Conservation (phyloP, 352 stramenopile genomes). For the Aphanomyces cochlioides region DNA sequence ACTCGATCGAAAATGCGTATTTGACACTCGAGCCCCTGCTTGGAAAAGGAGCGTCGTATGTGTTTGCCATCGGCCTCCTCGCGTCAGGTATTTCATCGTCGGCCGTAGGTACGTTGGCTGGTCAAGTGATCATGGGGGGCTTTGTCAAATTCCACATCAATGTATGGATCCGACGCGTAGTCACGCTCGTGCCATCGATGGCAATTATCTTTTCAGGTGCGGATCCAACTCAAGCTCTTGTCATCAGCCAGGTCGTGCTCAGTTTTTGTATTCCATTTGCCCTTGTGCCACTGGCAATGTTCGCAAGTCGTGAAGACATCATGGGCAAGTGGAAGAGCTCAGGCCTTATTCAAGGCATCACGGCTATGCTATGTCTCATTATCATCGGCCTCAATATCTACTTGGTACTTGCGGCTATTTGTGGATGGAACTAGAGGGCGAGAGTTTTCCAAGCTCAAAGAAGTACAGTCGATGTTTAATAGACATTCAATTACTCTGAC, state of each 20-base stretch:
- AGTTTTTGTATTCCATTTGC: slow-evolving; percentile 31
- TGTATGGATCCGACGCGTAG: slow-evolving; percentile 30
- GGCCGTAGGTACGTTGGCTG: slow-evolving; percentile 34
- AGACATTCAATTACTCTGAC: too few relatives aligned
- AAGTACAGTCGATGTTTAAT: too few relatives aligned
- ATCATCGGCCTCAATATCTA: slow-evolving; percentile 27
- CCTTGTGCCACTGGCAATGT: slow-evolving; percentile 24
- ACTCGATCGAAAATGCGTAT: slow-evolving; percentile 34
- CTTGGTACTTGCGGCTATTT: slow-evolving; percentile 10
- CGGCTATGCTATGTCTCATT: slow-evolving; percentile 14
- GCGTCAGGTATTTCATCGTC: slow-evolving; percentile 34
- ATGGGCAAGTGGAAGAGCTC: slow-evolving; percentile 28
- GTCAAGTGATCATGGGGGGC: slow-evolving; percentile 40
- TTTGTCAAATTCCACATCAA: slow-evolving; percentile 33
- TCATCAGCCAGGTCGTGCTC: slow-evolving; percentile 30
- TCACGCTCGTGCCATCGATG: slow-evolving; percentile 32
- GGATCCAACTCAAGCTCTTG: slow-evolving; percentile 27
- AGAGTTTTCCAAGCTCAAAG: too few relatives aligned
- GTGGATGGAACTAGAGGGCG: not conserved
- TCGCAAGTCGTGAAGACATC: slow-evolving; percentile 21
- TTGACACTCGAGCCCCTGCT: slow-evolving; percentile 31
- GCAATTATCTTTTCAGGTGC: slow-evolving; percentile 21
- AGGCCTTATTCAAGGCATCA: not conserved
- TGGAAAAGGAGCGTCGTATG: slow-evolving; percentile 30
- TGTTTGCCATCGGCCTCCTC: slow-evolving; percentile 37